Base-by-base conservation (phyloP, 2,329 filamentous ascomycete genomes). In the Fusarium sp. region DNA sequence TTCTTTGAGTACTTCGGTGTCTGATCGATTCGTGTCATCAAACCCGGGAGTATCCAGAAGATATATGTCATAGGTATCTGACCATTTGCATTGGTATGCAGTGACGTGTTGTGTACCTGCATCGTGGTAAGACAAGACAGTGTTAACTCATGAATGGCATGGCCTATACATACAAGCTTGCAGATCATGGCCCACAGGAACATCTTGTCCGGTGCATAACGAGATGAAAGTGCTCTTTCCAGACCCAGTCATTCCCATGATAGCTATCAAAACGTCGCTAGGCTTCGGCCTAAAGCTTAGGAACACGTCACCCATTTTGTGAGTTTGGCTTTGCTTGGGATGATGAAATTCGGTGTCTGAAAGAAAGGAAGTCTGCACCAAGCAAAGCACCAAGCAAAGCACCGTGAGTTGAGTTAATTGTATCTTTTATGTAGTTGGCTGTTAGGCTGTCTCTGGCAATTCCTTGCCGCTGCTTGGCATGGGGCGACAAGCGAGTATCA, bases 171-270 rank as follows among this genome's bases (percentile, higher is more conserved):
- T 28, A 53, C 50, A 53, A 53, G 50, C 50, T 28, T 53, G 50
- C 33, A 53, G 7, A 13, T 53, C 50, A 13, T 53, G 50, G 2
- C 33, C 50, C 15, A 53, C 14, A 3, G 33, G 50, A 6, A 66
- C 56, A 30, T 69, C 50, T 18, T 69, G 33, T 24, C 39, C 50
- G 13, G 48, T 55, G 30, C 48, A 61, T 16, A 24, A 12, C 5
- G 30, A 42, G 28, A 69, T 69, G n/a, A 69, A 66, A 6, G 56
- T 61, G 26, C 66, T 69, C 18, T 66, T 66, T 7, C 66, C 62
- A 22, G 66, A 36, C n/a, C 66, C 66, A 7, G 62, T 66, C 45
- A 69, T 56, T 15, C 62, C 66, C 62, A 69, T 69, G 5, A 69
- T 14, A 5, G 66, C 66, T n/a, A 69, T 50, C 9, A 61, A 48